Conservation (phyloP, 2,329 filamentous ascomycete species). For the Paracorniculantispora psalliotae region DNA sequence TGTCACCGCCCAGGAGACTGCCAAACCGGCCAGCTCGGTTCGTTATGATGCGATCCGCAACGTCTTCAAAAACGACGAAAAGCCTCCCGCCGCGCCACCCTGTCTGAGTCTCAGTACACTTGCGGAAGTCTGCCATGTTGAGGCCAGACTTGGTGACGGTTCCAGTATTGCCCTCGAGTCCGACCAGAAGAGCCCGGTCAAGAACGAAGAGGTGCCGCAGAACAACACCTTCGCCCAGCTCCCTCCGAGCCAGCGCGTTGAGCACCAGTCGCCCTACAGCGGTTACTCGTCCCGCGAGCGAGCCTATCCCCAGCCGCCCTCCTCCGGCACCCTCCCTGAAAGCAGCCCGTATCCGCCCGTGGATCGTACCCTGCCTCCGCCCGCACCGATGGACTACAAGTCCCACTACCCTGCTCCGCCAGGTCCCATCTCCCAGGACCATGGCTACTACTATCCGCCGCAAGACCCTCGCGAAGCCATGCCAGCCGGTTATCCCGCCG, state of each 20-base stretch:
- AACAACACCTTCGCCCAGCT: slow-evolving; percentile 1
- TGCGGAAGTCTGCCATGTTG: slow-evolving; percentile 31
- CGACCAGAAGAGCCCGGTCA: slow-evolving; percentile 10
- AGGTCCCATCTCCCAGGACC: slow-evolving; percentile 19
- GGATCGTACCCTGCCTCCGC: slow-evolving; percentile 22
- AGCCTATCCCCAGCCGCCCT: slow-evolving; percentile 11
- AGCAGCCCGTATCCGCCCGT: slow-evolving; percentile 21
- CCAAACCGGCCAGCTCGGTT: slow-evolving; percentile 14
- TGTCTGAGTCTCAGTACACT: slow-evolving; percentile 29
- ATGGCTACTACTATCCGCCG: slow-evolving; percentile 16
- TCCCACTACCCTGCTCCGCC: slow-evolving; percentile 19
- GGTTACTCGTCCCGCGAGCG: slow-evolving; percentile 8
- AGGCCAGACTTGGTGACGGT: slow-evolving; percentile 22
- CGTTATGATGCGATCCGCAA: slow-evolving; percentile 32
- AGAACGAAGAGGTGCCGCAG: slow-evolving; percentile 22
- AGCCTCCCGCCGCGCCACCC: slow-evolving; percentile 25
- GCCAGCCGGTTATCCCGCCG: slow-evolving; percentile 25
- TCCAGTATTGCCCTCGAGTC: slow-evolving; percentile 2
- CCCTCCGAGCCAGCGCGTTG: slow-evolving; percentile 5
- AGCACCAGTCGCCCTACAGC: slow-evolving; percentile 6
- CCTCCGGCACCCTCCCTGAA: slow-evolving; percentile 6
- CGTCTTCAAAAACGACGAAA: slow-evolving; percentile 35
- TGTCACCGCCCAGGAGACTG: slow-evolving; percentile 16
- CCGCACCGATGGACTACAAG: slow-evolving; percentile 25
- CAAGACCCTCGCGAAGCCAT: slow-evolving; percentile 26